phyloP scores from a whole-genome alignment of 805 yeast genomes.

The Yarrowia sp. region DNA sequence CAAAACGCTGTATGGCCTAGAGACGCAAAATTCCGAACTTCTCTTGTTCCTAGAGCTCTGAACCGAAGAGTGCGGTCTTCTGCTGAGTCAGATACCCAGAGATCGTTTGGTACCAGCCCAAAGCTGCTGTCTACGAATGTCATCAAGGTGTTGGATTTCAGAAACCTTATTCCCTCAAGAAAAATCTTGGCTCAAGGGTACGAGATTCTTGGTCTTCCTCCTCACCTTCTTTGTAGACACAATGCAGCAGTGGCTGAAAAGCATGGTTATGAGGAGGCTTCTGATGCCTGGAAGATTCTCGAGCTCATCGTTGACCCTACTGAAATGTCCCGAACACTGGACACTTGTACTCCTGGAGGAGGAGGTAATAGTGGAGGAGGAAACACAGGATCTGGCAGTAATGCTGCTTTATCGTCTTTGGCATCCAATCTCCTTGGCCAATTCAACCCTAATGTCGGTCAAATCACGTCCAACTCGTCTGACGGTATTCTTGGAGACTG shows the following conservation, averaged over 20 bases:
- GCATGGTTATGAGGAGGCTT: slow-evolving; percentile 66
- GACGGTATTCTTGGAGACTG: slow-evolving; percentile 55
- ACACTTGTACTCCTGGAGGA: slow-evolving; percentile 5
- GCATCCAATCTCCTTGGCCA: not conserved
- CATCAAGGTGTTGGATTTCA: slow-evolving; percentile 70
- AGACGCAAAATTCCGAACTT: slow-evolving; percentile 24
- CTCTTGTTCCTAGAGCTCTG: slow-evolving; percentile 21
- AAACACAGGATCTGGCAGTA: not conserved
- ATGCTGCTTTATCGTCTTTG: not conserved
- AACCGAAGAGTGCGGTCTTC: slow-evolving; percentile 23
- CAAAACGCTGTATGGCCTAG: slow-evolving; percentile 28
- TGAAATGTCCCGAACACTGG: not conserved
- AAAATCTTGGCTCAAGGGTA: slow-evolving; percentile 61
- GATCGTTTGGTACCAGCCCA: slow-evolving; percentile 23
- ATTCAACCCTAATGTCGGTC: not conserved
- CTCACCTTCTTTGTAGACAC: slow-evolving; percentile 68
- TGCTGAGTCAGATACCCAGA: slow-evolving; percentile 38
- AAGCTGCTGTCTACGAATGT: slow-evolving; percentile 51
- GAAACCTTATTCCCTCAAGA: slow-evolving; percentile 75
- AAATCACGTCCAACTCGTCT: slow-evolving; percentile 4
- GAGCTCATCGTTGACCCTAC: slow-evolving; percentile 41
- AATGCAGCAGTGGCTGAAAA: slow-evolving; percentile 74
- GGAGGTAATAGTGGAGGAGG: not conserved
- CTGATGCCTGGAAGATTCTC: slow-evolving; percentile 71
- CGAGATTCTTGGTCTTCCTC: slow-evolving; percentile 53